phyloP scores from a whole-genome alignment of 352 stramenopile genomes.

The Pythium volutum region DNA sequence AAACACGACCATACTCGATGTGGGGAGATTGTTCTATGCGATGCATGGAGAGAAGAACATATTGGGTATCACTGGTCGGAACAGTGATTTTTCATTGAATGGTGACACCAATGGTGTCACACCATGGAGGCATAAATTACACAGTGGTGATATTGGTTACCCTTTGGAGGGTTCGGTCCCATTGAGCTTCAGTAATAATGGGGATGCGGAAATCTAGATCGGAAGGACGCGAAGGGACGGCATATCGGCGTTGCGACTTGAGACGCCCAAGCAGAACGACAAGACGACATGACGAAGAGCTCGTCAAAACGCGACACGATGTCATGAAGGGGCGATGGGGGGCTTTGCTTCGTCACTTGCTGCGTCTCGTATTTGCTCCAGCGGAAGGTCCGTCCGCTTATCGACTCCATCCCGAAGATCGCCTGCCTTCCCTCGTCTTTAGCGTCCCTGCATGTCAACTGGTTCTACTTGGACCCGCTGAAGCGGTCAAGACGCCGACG shows the following conservation, averaged over 20 bases:
- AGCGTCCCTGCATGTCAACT: not conserved
- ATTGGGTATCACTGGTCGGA: no score
- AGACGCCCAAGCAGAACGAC: not conserved
- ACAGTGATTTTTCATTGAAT: no score
- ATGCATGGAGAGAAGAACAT: no score
- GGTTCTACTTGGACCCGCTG: constrained; percentile 22
- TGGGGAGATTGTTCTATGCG: not conserved
- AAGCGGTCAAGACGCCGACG: constrained; percentile 75
- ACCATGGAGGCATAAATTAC: constrained; percentile 22
- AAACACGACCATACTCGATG: no score
- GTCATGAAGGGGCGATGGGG: not conserved
- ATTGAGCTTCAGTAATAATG: no score
- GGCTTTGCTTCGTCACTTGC: not conserved
- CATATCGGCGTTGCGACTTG: not conserved
- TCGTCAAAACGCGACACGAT: constrained; percentile 4
- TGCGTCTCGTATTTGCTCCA: not conserved
- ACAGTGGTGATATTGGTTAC: constrained; percentile 15
- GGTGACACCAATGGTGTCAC: no score
- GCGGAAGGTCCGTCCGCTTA: no score
- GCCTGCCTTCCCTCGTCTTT: not conserved
- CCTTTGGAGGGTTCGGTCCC: no score
- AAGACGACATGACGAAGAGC: not conserved
- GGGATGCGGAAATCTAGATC: no score
- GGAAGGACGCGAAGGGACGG: constrained; percentile 1
- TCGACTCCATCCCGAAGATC: not conserved